Percentiles rank a stretch among this genome's conserved stretches.
Evolutionary conservation across 164 flowering plant species (phyloP).

Genomic region (Dillenia turbinata): DNA sequence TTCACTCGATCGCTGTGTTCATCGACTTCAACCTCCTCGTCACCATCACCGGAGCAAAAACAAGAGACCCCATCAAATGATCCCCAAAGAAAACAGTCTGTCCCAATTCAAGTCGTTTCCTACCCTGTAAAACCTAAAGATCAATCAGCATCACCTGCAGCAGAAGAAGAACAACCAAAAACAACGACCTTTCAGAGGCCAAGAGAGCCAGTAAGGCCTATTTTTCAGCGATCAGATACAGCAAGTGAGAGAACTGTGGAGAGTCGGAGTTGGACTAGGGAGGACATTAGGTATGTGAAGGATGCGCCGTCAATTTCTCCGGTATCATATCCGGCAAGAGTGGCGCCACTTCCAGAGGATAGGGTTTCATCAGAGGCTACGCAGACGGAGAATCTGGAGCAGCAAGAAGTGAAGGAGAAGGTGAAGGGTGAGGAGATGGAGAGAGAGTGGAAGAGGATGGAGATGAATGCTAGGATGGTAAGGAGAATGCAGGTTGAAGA

Average conservation of each 20-base stretch:
- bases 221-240: background rate
- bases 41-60: constrained; percentile 8
- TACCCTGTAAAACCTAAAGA: constrained; percentile 51
- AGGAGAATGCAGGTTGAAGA: constrained; percentile 26
- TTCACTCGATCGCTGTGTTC: constrained; percentile 24
- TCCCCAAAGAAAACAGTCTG: constrained; percentile 1
- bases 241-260: constrained; percentile 12
- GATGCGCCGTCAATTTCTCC: constrained; percentile 50
- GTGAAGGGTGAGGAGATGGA: constrained; percentile 27
- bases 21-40: constrained; percentile 9
- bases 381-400: constrained; percentile 8
- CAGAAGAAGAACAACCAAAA: constrained; percentile 14
- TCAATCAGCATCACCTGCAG: constrained; percentile 5
- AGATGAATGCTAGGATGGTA: constrained; percentile 21
- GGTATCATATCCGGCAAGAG: constrained; percentile 53
- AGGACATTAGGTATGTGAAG: constrained; percentile 70
- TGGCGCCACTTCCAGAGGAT: constrained; percentile 83
- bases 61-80: constrained; percentile 5
- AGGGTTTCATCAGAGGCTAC: constrained; percentile 14
- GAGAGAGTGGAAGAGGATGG: constrained; percentile 45
- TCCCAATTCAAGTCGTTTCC: constrained; percentile 45
- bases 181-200: background rate
- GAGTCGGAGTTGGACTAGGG: constrained; percentile 46
- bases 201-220: background rate
- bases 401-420: constrained; percentile 6